phyloP scores from a whole-genome alignment of 164 flowering plant species.

The Chimonanthus praecox region DNA sequence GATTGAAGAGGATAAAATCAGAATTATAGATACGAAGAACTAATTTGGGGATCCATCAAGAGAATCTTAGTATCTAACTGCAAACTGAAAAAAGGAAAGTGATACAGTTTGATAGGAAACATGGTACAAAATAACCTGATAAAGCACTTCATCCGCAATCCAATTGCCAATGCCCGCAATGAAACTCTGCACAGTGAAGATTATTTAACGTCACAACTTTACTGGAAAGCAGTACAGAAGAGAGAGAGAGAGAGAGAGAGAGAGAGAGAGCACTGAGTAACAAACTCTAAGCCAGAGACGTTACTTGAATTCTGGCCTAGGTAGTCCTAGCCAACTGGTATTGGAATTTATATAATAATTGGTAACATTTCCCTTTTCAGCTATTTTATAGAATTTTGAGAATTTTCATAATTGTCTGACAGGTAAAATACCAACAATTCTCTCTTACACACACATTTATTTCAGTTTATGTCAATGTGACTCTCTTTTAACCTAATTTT shows the following conservation, averaged over 20 bases:
- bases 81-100: neutral
- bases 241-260: neutral
- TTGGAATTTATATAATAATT: too few species aligned
- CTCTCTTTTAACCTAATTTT: too few species aligned
- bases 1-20: neutral
- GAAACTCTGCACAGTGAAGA: conserved; percentile 54
- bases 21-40: neutral
- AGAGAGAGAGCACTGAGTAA: neutral
- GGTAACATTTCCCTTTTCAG: too few species aligned
- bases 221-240: neutral
- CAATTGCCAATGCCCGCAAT: conserved; percentile 96
- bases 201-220: conserved; percentile 2
- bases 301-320: neutral
- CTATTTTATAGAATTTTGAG: too few species aligned
- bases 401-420: too few species aligned
- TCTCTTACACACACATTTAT: too few species aligned
- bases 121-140: conserved; percentile 53
- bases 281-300: neutral
- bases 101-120: neutral
- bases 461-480: too few species aligned
- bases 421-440: too few species aligned
- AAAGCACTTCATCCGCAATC: conserved; percentile 97
- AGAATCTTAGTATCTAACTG: too few species aligned
- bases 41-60: neutral
- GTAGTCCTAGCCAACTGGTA: too few species aligned